These are phyloP conservation scores for Nigrospora osmanthi DNA, from an alignment of 2,329 filamentous ascomycete genomes.

Conservation along the genomic window DNA sequence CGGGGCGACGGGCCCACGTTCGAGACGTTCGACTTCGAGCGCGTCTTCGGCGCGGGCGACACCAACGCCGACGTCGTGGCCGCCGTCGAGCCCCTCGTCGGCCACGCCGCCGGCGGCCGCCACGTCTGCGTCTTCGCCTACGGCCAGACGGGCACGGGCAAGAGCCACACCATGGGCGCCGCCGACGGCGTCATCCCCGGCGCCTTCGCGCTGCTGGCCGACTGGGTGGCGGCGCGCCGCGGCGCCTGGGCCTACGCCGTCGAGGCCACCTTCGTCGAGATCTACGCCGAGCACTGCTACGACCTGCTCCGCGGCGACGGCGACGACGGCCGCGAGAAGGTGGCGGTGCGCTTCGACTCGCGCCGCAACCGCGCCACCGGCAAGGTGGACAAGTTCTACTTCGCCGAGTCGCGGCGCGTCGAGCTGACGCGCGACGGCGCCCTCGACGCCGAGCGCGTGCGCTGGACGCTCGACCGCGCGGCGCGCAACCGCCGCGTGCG, in stretches of 20 bases:
- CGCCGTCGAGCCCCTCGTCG: slow-evolving; percentile 2
- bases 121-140: slow-evolving; percentile 5
- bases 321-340: slow-evolving; percentile 66
- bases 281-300: slow-evolving; percentile 3
- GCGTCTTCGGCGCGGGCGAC: slow-evolving; percentile 1
- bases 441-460: background rate
- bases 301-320: background rate
- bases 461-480: background rate
- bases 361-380: background rate
- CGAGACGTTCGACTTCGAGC: slow-evolving; percentile 2
- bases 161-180: slow-evolving; percentile 3
- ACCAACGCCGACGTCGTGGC: slow-evolving; percentile 3
- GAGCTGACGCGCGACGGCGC: background rate
- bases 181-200: background rate
- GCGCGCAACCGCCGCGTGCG: background rate
- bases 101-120: slow-evolving; percentile 1
- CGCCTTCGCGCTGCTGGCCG: background rate
- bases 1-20: background rate
- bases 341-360: slow-evolving; percentile 30
- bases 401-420: background rate
- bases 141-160: slow-evolving; percentile 4
- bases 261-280: background rate
- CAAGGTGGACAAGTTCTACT: background rate
- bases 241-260: background rate
- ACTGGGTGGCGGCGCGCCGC: background rate